Conservation (phyloP, 352 stramenopile genomes). For the Phytophthora fragariae region DNA sequence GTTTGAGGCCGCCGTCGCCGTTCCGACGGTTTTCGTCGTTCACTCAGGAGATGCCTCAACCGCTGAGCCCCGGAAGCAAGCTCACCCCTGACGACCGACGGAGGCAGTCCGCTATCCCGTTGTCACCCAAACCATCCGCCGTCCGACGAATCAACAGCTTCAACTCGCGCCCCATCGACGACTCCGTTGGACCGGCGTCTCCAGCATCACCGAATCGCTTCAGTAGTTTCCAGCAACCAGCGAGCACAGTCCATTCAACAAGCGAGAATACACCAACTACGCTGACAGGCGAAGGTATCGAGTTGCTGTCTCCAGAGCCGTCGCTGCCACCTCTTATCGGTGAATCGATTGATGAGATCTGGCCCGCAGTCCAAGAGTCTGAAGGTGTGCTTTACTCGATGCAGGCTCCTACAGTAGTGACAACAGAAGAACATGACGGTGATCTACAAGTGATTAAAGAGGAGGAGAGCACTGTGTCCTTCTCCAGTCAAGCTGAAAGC, state of each 20-base stretch:
- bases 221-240: slow-evolving; percentile 19
- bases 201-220: slow-evolving; percentile 20
- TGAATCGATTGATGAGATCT: not conserved
- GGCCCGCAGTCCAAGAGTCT: not conserved
- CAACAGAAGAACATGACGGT: not conserved
- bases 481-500: not conserved
- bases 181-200: slow-evolving; percentile 10
- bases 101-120: slow-evolving; percentile 17
- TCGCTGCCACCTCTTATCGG: not conserved
- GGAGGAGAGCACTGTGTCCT: not conserved
- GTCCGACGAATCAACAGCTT: slow-evolving; percentile 30
- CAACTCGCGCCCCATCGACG: slow-evolving; percentile 14
- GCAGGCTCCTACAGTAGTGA: not conserved
- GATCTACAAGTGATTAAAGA: not conserved
- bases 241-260: not conserved
- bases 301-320: not conserved
- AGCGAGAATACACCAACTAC: not conserved
- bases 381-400: not conserved
- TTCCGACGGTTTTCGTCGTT: slow-evolving; percentile 37
- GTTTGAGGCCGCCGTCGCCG: slow-evolving; percentile 33
- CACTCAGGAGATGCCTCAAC: slow-evolving; percentile 22
- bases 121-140: slow-evolving; percentile 27
- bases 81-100: not conserved
- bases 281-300: not conserved
- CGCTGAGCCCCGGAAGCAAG: slow-evolving; percentile 12